A percentile compares a stretch with the other conserved stretches of the same genome.
phyloP scores from a whole-genome alignment of 306 rosid genomes.

The Aeschynomene evenia region DNA sequence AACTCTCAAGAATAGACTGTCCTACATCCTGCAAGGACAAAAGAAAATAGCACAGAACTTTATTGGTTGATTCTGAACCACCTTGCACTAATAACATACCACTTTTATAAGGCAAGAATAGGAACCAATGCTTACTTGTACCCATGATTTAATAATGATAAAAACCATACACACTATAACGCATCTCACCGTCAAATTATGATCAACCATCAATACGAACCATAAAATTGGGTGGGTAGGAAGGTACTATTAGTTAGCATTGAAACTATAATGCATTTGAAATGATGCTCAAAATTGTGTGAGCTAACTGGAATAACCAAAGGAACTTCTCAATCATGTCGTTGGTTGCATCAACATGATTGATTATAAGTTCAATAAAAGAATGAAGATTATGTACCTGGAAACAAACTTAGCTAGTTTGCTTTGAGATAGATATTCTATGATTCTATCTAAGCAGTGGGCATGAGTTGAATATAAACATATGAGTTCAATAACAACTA shows the following conservation, averaged over 20 bases:
- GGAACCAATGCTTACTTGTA: neutral
- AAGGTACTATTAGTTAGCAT: no score
- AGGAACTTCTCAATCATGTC: neutral
- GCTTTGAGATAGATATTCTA: no score
- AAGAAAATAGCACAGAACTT: neutral
- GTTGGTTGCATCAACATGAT: neutral
- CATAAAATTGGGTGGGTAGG: slow-evolving; percentile 2
- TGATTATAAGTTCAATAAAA: neutral
- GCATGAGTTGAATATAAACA: no score
- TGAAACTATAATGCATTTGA: neutral
- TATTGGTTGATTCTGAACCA: neutral
- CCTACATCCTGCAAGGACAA: slow-evolving; percentile 87
- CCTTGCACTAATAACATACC: neutral
- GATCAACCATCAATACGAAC: neutral
- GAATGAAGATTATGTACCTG: neutral
- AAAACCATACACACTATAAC: neutral
- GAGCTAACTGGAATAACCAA: neutral
- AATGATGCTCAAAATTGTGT: neutral
- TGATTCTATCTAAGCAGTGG: no score
- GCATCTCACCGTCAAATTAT: neutral
- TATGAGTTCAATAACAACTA: neutral
- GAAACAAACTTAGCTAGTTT: neutral
- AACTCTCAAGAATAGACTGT: slow-evolving; percentile 94
- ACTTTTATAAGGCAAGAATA: neutral
- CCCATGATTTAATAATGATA: neutral